Conservation (phyloP, 1,139 yeast genomes). For the Candida sanyaensis region DNA sequence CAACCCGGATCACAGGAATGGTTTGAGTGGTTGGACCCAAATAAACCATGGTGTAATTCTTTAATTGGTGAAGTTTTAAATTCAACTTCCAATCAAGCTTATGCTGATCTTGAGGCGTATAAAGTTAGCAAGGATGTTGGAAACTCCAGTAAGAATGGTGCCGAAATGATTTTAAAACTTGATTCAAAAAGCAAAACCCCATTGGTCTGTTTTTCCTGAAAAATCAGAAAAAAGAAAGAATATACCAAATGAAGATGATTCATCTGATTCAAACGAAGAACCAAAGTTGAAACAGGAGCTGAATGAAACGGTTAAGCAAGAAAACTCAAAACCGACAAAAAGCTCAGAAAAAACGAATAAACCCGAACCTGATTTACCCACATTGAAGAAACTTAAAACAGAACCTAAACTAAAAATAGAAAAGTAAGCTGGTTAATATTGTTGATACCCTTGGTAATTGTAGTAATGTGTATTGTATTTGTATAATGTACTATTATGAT, state of each 20-base stretch:
- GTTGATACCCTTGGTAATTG: no score
- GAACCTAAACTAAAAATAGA: background rate
- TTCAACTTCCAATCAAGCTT: constrained; percentile 39
- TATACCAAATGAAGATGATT: constrained; percentile 7
- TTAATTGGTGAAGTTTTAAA: constrained; percentile 39
- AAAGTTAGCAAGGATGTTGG: constrained; percentile 69
- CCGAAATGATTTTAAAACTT: constrained; percentile 36
- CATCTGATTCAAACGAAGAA: background rate
- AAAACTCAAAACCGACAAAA: background rate
- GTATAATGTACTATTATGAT: no score
- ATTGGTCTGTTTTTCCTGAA: constrained; percentile 31
- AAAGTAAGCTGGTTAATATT: background rate
- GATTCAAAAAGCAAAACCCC: constrained; percentile 22
- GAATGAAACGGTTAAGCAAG: background rate
- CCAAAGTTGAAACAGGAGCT: background rate
- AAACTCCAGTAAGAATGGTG: constrained; percentile 52
- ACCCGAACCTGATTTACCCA: constrained; percentile 1
- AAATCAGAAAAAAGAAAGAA: constrained; percentile 8
- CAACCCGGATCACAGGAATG: constrained; percentile 58
- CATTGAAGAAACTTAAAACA: background rate
- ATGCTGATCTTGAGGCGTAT: constrained; percentile 49
- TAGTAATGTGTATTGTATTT: no score
- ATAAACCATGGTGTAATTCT: constrained; percentile 36
- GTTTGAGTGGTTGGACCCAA: constrained; percentile 62
- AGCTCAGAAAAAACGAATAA: background rate